Percentiles rank a stretch among this genome's conserved stretches.
Evolutionary conservation across 1,284 basidiomycete genomes (phyloP).

Genomic region (Apiotrichum porosum): DNA sequence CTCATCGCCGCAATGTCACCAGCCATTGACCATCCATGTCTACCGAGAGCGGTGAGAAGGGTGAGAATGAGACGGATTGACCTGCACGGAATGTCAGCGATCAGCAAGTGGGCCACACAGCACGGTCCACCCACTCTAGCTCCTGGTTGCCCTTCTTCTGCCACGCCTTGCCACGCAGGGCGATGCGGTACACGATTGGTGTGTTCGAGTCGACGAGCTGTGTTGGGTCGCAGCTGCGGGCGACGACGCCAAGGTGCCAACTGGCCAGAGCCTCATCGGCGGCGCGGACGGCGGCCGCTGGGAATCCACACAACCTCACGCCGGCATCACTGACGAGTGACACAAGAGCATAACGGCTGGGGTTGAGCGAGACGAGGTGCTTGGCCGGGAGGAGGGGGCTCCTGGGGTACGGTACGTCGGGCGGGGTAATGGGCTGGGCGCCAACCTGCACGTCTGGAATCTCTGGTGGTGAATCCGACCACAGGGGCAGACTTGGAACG

Average conservation of each 20-base stretch:
- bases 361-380: background rate
- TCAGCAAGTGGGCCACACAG: too few species aligned
- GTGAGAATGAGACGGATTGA: constrained; percentile 35
- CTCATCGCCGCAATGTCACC: constrained; percentile 25
- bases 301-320: constrained; percentile 33
- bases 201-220: constrained; percentile 8
- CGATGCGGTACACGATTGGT: constrained; percentile 23
- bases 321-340: constrained; percentile 20
- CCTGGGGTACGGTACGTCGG: constrained; percentile 4
- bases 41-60: constrained; percentile 30
- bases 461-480: constrained; percentile 34
- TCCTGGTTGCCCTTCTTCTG: constrained; percentile 38
- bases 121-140: constrained; percentile 36
- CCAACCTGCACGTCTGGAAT: constrained; percentile 18
- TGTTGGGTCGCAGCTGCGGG: constrained; percentile 18
- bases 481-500: constrained; percentile 27
- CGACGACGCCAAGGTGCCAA: constrained; percentile 26
- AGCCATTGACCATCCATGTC: constrained; percentile 34
- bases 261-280: constrained; percentile 21
- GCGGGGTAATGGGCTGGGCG: background rate
- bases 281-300: constrained; percentile 19
- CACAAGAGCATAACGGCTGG: constrained; percentile 29
- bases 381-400: background rate
- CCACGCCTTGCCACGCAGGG: constrained; percentile 37
- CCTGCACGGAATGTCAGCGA: too few species aligned